These are phyloP conservation scores for Tricholoma saponaceum DNA, from an alignment of 768 basidiomycete species.

Conservation along the genomic window DNA sequence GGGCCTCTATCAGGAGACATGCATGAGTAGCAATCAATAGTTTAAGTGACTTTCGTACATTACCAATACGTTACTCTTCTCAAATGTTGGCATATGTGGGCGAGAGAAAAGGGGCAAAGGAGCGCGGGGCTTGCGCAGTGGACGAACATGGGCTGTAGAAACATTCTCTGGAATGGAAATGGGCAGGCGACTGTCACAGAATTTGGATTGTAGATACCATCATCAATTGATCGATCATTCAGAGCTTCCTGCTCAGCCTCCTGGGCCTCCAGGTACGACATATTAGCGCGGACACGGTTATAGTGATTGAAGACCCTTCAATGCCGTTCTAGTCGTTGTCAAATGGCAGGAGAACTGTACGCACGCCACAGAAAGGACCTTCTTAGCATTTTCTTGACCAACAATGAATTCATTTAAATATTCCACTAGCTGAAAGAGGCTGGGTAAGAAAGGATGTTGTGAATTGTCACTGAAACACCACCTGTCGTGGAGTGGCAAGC, in stretches of 20 bases:
- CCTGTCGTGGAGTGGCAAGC: slow-evolving; percentile 55
- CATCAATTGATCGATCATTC: slow-evolving; percentile 10
- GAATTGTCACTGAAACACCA: slow-evolving; percentile 13
- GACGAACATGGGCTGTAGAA: slow-evolving; percentile 57
- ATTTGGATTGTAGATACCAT: slow-evolving; percentile 10
- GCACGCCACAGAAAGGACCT: slow-evolving; percentile 90
- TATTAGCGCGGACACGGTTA: slow-evolving; percentile 77
- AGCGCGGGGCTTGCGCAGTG: slow-evolving; percentile 43
- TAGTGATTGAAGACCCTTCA: slow-evolving; percentile 92
- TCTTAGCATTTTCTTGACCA: slow-evolving; percentile 91
- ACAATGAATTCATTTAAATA: slow-evolving; percentile 89
- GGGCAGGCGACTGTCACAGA: background rate
- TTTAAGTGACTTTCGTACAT: slow-evolving; percentile 47
- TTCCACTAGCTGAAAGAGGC: slow-evolving; percentile 59
- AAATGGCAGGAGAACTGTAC: slow-evolving; percentile 27
- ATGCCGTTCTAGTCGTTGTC: slow-evolving; percentile 2
- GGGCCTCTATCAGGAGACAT: slow-evolving; percentile 52
- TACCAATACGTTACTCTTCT: slow-evolving; percentile 95
- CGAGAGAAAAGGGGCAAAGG: slow-evolving; percentile 34
- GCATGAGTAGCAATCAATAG: background rate
- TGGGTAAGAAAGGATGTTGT: background rate
- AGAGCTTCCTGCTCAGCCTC: slow-evolving; percentile 14
- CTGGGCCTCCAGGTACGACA: slow-evolving; percentile 42
- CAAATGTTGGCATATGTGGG: slow-evolving; percentile 59
- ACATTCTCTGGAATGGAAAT: slow-evolving; percentile 26